Conservation (phyloP, 106 monocot genomes). For the Dendrobium officinale region DNA sequence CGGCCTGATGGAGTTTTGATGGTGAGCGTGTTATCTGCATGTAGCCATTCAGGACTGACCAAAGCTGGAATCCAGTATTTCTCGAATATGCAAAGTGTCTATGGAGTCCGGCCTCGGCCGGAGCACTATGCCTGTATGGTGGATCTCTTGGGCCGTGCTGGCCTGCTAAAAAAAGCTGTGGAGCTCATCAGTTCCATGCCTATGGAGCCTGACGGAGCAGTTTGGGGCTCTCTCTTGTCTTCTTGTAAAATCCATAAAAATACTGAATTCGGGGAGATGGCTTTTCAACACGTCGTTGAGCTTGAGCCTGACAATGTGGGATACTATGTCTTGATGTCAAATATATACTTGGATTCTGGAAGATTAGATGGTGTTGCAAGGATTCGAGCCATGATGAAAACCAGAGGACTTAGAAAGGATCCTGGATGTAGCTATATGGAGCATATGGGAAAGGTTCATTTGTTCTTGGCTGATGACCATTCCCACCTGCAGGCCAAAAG, state of each 20-base stretch:
- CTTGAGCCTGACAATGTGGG: constrained; percentile 71
- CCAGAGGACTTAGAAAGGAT: constrained; percentile 60
- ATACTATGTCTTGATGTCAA: constrained; percentile 68
- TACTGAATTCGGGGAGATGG: constrained; percentile 41
- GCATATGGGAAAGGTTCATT: constrained; percentile 43
- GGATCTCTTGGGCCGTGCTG: constrained; percentile 73
- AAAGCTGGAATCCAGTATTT: constrained; percentile 46
- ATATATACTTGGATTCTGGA: constrained; percentile 53
- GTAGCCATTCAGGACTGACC: constrained; percentile 65
- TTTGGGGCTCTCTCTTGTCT: constrained; percentile 75
- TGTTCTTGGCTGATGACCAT: constrained; percentile 78
- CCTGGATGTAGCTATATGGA: constrained; percentile 74
- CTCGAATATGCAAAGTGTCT: constrained; percentile 26
- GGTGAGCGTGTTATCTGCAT: constrained; percentile 67
- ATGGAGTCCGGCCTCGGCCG: constrained; percentile 20
- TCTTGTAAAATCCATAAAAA: constrained; percentile 78
- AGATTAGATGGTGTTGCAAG: constrained; percentile 37
- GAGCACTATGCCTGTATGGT: constrained; percentile 81
- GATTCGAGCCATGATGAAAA: constrained; percentile 49
- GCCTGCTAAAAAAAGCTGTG: constrained; percentile 40
- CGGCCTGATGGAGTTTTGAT: constrained; percentile 54
- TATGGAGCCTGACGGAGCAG: constrained; percentile 53
- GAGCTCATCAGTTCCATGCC: constrained; percentile 52
- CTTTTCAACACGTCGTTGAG: constrained; percentile 37
- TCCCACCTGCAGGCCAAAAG: constrained; percentile 47